Conservation (phyloP, 805 yeast genomes). For the Lipomyces yamanashiensis region DNA sequence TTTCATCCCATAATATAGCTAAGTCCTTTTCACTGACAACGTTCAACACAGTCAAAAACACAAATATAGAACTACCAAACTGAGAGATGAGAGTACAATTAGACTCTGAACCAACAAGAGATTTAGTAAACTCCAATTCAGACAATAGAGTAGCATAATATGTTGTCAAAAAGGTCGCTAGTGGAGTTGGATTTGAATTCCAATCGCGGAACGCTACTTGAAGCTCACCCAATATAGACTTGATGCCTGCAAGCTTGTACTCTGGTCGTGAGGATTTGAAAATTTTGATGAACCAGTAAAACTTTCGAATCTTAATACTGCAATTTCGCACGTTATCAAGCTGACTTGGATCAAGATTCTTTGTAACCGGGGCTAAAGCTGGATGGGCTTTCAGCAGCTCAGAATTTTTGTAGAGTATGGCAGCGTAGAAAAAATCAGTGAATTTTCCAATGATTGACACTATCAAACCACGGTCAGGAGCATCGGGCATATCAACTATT, state of each 20-base stretch:
- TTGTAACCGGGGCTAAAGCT: constrained; percentile 12
- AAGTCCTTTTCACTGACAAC: constrained; percentile 17
- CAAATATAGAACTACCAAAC: constrained; percentile 27
- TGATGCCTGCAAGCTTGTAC: constrained; percentile 27
- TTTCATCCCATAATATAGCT: constrained; percentile 20
- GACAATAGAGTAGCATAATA: constrained; percentile 5
- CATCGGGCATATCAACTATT: constrained; percentile 14
- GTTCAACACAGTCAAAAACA: constrained; percentile 14
- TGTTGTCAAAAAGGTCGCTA: neutral
- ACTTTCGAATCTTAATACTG: constrained; percentile 17
- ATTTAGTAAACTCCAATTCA: constrained; percentile 20
- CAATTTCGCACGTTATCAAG: constrained; percentile 3
- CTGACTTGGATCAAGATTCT: constrained; percentile 6
- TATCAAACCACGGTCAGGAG: constrained; percentile 17
- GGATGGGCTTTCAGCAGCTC: constrained; percentile 20
- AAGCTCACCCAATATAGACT: constrained; percentile 18
- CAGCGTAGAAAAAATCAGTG: constrained; percentile 16
- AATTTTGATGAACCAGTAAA: constrained; percentile 27
- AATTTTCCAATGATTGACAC: constrained; percentile 14
- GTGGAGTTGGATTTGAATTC: constrained; percentile 1
- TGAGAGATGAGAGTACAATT: constrained; percentile 20
- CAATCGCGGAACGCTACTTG: constrained; percentile 16
- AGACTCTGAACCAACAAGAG: constrained; percentile 27
- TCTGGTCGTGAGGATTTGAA: constrained; percentile 25
- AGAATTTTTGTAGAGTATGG: neutral